phyloP scores from a whole-genome alignment of 208 protist species.

The Crithidia sp. region DNA sequence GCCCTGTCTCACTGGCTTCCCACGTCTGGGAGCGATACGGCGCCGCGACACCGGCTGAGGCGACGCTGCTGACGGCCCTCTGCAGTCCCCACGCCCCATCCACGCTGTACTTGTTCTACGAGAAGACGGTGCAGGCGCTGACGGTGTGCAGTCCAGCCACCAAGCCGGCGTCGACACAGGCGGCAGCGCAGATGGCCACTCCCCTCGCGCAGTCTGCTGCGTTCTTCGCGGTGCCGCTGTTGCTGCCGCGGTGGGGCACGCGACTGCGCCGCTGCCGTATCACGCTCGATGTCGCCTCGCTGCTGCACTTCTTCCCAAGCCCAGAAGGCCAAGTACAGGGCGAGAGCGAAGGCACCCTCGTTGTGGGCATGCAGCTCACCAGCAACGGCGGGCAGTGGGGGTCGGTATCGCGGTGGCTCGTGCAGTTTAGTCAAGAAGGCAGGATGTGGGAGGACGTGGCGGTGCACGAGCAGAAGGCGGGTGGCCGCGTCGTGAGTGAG shows the following conservation, averaged over 20 bases:
- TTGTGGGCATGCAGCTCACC: constrained; percentile 28
- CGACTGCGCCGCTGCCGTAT: constrained; percentile 30
- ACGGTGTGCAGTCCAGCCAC: no score
- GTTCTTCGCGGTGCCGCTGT: constrained; percentile 27
- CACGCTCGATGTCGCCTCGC: constrained; percentile 17
- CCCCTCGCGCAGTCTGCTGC: constrained; percentile 15
- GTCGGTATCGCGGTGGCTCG: constrained; percentile 16
- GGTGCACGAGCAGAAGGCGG: constrained; percentile 17
- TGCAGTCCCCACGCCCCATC: constrained; percentile 16
- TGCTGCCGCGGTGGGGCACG: constrained; percentile 21
- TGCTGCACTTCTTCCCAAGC: background rate
- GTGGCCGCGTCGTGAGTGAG: constrained; percentile 13
- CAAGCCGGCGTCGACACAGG: no score
- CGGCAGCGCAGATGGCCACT: no score
- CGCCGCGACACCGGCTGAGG: background rate
- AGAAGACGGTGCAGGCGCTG: background rate
- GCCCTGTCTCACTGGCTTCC: background rate
- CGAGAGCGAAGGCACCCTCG: constrained; percentile 5
- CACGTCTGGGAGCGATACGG: constrained; percentile 13
- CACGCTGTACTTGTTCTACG: constrained; percentile 28
- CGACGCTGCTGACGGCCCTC: constrained; percentile 17
- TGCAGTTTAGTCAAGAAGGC: constrained; percentile 31
- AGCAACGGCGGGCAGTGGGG: constrained; percentile 23
- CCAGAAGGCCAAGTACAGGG: background rate
- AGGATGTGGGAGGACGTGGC: constrained; percentile 25